Evolutionary conservation across 805 yeast genomes (phyloP).

Genomic region (Diddensiella transvaalensis): DNA sequence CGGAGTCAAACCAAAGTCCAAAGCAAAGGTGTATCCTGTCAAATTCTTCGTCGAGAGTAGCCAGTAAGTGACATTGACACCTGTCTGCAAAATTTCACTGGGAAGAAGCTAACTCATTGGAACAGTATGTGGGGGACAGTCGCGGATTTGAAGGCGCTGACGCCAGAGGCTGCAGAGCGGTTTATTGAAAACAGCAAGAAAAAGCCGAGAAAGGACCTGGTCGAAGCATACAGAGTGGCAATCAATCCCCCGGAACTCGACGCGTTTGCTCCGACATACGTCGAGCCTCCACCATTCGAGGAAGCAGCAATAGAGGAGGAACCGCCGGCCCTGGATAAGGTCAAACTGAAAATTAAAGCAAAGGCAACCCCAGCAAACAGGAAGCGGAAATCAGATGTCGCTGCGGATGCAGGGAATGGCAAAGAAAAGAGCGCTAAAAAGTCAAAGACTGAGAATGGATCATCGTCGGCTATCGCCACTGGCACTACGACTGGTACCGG

Average conservation of each 20-base stretch:
- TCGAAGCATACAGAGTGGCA: conserved; percentile 53
- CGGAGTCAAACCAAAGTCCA: conserved; percentile 35
- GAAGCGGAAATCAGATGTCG: conserved; percentile 1
- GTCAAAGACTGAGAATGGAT: conserved; percentile 8
- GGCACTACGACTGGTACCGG: neutral
- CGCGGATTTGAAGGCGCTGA: conserved; percentile 48
- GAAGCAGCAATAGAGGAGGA: neutral
- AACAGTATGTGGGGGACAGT: conserved; percentile 58
- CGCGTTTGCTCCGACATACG: conserved; percentile 38
- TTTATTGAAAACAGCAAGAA: conserved; percentile 34
- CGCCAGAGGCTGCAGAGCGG: conserved; percentile 40
- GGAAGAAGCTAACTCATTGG: neutral
- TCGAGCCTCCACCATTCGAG: conserved; percentile 4
- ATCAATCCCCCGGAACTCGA: conserved; percentile 47
- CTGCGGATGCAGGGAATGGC: neutral
- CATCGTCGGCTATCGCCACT: neutral
- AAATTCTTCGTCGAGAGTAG: conserved; percentile 68
- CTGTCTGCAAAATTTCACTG: no score
- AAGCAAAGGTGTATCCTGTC: conserved; percentile 44
- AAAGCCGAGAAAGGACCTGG: conserved; percentile 44
- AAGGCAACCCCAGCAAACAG: conserved; percentile 1
- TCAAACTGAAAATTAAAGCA: neutral
- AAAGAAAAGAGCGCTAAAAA: conserved; percentile 5
- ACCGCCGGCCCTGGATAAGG: neutral
- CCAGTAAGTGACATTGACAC: conserved; percentile 1